phyloP scores from a whole-genome alignment of 129 eudicot species.

The Flaveria robusta region DNA sequence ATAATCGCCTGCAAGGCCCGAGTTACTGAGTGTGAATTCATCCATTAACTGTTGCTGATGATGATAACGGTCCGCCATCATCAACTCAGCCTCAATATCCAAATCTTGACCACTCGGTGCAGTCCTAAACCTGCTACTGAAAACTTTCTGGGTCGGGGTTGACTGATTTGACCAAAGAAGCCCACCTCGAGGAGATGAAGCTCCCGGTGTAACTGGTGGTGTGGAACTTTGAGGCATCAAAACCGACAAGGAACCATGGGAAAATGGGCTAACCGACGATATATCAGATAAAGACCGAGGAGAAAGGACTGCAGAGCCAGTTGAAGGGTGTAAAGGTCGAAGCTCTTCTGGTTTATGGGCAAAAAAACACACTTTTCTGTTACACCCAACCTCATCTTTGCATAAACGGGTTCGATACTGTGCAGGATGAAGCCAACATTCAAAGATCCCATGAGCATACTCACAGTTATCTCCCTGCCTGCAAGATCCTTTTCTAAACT shows the following conservation, averaged over 20 bases:
- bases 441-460: slow-evolving; percentile 86
- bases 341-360: slow-evolving; percentile 85
- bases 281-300: slow-evolving; percentile 64
- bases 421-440: slow-evolving; percentile 95
- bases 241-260: slow-evolving; percentile 56
- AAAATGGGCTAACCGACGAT: slow-evolving; percentile 52
- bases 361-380: slow-evolving; percentile 74
- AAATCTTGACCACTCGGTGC: slow-evolving; percentile 52
- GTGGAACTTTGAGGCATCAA: slow-evolving; percentile 55
- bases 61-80: slow-evolving; percentile 38
- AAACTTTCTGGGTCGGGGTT: slow-evolving; percentile 53
- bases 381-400: slow-evolving; percentile 69
- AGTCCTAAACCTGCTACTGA: slow-evolving; percentile 61
- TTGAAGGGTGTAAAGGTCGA: slow-evolving; percentile 79
- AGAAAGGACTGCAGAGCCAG: slow-evolving; percentile 81
- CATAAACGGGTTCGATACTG: slow-evolving; percentile 85
- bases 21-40: slow-evolving; percentile 35
- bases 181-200: slow-evolving; percentile 55
- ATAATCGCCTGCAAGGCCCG: slow-evolving; percentile 35
- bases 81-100: slow-evolving; percentile 51
- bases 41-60: slow-evolving; percentile 57
- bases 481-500: slow-evolving; percentile 72
- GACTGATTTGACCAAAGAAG: slow-evolving; percentile 60
- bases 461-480: slow-evolving; percentile 78
- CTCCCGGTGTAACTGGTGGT: slow-evolving; percentile 52